A percentile compares a stretch with the other conserved stretches of the same genome.
Conservation (phyloP, 1,284 basidiomycete genomes). For the Stereum hirsutum region DNA sequence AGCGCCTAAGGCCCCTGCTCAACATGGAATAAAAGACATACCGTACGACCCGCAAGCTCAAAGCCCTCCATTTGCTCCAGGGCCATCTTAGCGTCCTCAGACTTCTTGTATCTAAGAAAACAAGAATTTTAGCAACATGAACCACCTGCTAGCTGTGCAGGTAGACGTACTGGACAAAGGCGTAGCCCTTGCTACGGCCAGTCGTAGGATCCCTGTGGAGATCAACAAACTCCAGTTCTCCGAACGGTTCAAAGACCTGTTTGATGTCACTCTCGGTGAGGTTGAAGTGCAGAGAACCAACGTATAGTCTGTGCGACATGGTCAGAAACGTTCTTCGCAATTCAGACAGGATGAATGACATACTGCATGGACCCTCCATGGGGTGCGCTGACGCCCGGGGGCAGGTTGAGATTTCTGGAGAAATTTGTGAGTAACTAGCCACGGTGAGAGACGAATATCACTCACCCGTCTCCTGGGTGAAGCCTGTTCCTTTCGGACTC, state of each 20-base stretch:
- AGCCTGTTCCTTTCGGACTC: conserved; percentile 93
- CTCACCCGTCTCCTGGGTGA: conserved; percentile 76
- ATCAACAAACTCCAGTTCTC: conserved; percentile 96
- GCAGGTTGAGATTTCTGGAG: conserved; percentile 64
- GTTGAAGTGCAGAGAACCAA: conserved; percentile 94
- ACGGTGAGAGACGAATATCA: no score
- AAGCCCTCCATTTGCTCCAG: conserved; percentile 98
- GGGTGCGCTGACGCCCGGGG: conserved; percentile 64
- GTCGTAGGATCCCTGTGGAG: conserved; percentile 90
- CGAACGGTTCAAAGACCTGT: conserved; percentile 98
- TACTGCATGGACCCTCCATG: conserved; percentile 78
- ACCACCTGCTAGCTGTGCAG: no score
- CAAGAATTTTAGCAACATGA: no score
- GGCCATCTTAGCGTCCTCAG: conserved; percentile 92
- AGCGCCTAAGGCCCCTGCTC: conserved; percentile 7
- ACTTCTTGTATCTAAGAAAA: conserved; percentile 67
- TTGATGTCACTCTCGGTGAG: conserved; percentile 94
- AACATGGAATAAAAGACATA: conserved; percentile 28
- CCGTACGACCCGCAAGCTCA: conserved; percentile 88
- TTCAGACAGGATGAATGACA: conserved; percentile 20
- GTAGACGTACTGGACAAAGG: conserved; percentile 90
- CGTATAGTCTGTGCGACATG: conserved; percentile 66
- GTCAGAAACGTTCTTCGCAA: conserved; percentile 1
- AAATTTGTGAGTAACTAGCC: no score
- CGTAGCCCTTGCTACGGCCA: conserved; percentile 95